Conservation (phyloP, 192 early-diverging fungal genomes). For the Coemansia sp. region DNA sequence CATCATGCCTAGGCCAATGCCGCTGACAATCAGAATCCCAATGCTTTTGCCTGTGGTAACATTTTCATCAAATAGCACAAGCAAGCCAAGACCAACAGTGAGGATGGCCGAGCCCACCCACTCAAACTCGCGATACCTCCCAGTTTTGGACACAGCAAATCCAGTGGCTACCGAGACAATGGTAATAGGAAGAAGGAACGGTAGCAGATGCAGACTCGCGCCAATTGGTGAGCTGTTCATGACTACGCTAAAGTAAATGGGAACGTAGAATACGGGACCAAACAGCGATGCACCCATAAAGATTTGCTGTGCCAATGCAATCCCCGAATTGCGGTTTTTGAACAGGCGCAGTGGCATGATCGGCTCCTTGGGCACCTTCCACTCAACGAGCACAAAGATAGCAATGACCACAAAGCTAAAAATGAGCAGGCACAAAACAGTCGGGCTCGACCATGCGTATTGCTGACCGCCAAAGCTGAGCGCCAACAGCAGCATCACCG, state of each 20-base stretch:
- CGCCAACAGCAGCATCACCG: conserved; percentile 67
- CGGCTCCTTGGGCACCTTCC: conserved; percentile 58
- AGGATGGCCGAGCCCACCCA: conserved; percentile 62
- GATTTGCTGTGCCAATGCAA: conserved; percentile 21
- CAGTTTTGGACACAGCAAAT: conserved; percentile 58
- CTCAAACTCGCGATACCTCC: conserved; percentile 62
- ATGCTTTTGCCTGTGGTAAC: conserved; percentile 56
- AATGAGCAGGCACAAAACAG: conserved; percentile 60
- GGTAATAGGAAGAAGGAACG: conserved; percentile 70
- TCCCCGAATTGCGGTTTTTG: conserved; percentile 44
- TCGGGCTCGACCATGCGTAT: conserved; percentile 68
- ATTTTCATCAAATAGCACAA: conserved; percentile 54
- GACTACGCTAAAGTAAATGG: conserved; percentile 70
- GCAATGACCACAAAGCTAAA: conserved; percentile 53
- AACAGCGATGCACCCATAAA: conserved; percentile 53
- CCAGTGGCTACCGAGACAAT: conserved; percentile 66
- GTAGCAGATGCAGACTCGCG: conserved; percentile 72
- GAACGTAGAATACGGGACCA: conserved; percentile 60
- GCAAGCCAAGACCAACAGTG: conserved; percentile 61
- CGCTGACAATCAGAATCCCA: conserved; percentile 65
- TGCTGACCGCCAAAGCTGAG: conserved; percentile 70
- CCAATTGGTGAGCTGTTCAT: conserved; percentile 64
- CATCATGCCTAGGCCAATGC: conserved; percentile 70
- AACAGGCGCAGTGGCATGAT: conserved; percentile 66
- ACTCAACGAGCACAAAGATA: conserved; percentile 57